phyloP scores from a whole-genome alignment of 495 filamentous ascomycete species.

The Daldinia vernicosa region DNA sequence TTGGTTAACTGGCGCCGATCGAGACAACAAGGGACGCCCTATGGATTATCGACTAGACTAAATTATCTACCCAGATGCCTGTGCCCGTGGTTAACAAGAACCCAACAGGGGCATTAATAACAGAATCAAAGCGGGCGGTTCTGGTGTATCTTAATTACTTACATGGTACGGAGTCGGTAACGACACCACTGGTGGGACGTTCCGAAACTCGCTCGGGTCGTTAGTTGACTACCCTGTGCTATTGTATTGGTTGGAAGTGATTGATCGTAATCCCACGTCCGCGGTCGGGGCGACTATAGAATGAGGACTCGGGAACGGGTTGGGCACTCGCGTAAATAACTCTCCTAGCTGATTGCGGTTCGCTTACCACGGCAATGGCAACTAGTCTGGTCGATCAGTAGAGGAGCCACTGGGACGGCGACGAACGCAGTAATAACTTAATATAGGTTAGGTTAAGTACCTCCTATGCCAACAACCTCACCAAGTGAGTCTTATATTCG shows the following conservation, averaged over 20 bases:
- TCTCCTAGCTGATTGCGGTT: background rate
- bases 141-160: background rate
- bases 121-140: background rate
- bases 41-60: background rate
- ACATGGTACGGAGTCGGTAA: constrained; percentile 3
- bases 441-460: too few species aligned
- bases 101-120: background rate
- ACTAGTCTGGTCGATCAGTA: constrained; percentile 13
- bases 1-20: constrained; percentile 15
- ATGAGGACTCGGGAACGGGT: constrained; percentile 11
- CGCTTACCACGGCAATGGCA: constrained; percentile 8
- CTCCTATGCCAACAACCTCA: constrained; percentile 1
- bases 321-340: constrained; percentile 4
- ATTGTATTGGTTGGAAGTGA: constrained; percentile 20
- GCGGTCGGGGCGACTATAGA: constrained; percentile 6
- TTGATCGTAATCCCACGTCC: constrained; percentile 25
- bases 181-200: background rate
- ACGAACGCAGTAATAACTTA: background rate
- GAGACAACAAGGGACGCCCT: constrained; percentile 14
- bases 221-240: constrained; percentile 2
- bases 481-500: constrained; percentile 3
- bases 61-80: background rate
- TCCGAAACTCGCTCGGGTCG: constrained; percentile 25
- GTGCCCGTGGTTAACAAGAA: background rate
- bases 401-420: background rate